Base-by-base conservation (phyloP, 805 yeast genomes). In the Nakazawaea holstii region DNA sequence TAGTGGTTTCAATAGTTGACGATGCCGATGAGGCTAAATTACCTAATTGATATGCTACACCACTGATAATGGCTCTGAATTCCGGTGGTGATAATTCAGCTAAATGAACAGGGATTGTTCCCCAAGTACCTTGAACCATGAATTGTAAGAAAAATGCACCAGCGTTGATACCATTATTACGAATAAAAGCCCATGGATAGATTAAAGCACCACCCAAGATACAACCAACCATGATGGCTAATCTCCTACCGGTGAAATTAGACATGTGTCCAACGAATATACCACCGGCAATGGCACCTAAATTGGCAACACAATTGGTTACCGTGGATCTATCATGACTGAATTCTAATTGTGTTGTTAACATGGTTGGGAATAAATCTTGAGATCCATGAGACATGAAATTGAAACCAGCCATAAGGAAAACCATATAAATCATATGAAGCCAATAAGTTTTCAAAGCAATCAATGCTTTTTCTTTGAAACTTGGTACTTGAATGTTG, bases 121-220 rank as follows among this genome's bases (percentile, higher is more conserved):
- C 87, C 82, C 84, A 82, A 27, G 82, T 79, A 56, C 87, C 87
- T 64, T 80, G 85, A 45, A 82, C 85, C 50, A 74, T 77, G 58
- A 76, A 76, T 58, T 80, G 86, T 50, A 80, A 62, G 65, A 77
- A 79, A 60, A 80, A 80, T 1, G 67, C 84, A 52, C 82, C 83
- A 0, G 82, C 83, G 53, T 75, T 74, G 49, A 77, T 72, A 14
- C 73, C 81, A 40, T 64, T 48, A 33, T 62, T 61, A 61, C 71
- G 39, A 56, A 76, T 57, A 62, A 70, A 77, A 1, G 80, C 82
- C 79, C 82, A 77, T 53, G 87, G 87, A 55, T 82, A 82, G 46
- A 80, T 72, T 55, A 80, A 61, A 2, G 80, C 80, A 53, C 84
- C 84, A 46, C 85, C 84, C 35, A 69, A 51, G 20, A 79, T 53